These are phyloP conservation scores for Conticribra weissflogii DNA, from an alignment of 108 stramenopile genomes.

Conservation along the genomic window DNA sequence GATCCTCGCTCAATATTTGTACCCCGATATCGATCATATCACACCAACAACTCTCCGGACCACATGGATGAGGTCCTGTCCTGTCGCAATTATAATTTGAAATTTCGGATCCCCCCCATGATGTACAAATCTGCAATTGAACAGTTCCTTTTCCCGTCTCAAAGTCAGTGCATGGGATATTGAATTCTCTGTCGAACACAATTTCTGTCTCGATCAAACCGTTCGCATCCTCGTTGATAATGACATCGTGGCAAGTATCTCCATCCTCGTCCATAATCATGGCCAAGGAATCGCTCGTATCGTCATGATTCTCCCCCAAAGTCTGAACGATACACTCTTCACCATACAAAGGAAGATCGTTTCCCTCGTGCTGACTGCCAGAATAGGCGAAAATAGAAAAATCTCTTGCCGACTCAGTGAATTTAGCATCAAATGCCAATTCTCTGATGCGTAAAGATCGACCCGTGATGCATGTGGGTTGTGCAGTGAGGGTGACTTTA, in stretches of 20 bases:
- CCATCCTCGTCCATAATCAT: conserved; percentile 6
- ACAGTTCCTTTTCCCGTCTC: not conserved
- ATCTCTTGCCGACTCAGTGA: not conserved
- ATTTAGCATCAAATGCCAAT: not conserved
- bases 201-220: not conserved
- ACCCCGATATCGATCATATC: conserved; percentile 27
- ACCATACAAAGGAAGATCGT: conserved; percentile 1
- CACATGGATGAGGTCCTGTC: not conserved
- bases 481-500: not conserved
- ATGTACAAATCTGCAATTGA: conserved; percentile 8
- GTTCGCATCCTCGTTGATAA: not conserved
- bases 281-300: not conserved
- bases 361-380: not conserved
- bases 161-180: conserved; percentile 3
- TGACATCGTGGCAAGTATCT: conserved; percentile 16
- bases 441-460: not conserved
- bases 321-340: conserved; percentile 3
- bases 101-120: not conserved
- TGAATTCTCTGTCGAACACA: not conserved
- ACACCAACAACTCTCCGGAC: conserved; percentile 12
- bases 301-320: not conserved
- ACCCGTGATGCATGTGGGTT: not conserved
- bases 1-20: conserved; percentile 5
- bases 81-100: conserved; percentile 3
- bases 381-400: not conserved